phyloP scores from a whole-genome alignment of 257 asterid species.

The Marsdenia floribunda region DNA sequence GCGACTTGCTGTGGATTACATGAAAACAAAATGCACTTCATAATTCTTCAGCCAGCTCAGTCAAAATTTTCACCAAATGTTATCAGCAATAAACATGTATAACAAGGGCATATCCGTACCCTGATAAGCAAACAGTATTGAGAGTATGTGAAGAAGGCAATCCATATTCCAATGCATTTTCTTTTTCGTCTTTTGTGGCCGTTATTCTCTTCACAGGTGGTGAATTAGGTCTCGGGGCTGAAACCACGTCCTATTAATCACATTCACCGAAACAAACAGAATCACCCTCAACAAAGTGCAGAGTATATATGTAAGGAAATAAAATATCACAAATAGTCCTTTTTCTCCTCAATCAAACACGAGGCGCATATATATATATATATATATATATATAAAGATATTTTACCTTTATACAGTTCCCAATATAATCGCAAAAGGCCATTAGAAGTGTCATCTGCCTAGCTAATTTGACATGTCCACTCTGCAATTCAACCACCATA shows the following conservation, averaged over 20 bases:
- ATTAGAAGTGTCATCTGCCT: constrained; percentile 94
- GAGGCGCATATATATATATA: no score
- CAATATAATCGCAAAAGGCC: constrained; percentile 79
- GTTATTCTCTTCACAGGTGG: constrained; percentile 82
- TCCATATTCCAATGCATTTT: constrained; percentile 89
- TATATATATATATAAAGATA: background rate
- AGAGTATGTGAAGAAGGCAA: constrained; percentile 95
- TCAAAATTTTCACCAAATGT: background rate
- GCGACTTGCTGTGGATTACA: background rate
- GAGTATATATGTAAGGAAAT: background rate
- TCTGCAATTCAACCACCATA: constrained; percentile 37
- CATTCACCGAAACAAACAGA: constrained; percentile 16
- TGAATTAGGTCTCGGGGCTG: constrained; percentile 80
- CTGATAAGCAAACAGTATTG: constrained; percentile 89
- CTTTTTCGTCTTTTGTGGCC: constrained; percentile 75
- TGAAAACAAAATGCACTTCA: background rate
- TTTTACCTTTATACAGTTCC: constrained; percentile 65
- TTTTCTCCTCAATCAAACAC: background rate
- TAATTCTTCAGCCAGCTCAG: background rate
- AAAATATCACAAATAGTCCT: background rate
- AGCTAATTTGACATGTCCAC: constrained; percentile 91
- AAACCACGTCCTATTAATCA: constrained; percentile 69
- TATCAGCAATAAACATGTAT: background rate
- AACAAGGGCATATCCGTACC: constrained; percentile 38
- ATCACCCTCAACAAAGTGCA: constrained; percentile 1